A percentile compares a stretch with the other conserved stretches of the same genome.
phyloP scores from a whole-genome alignment of 345 rosid species.

The Limnanthes douglasii region DNA sequence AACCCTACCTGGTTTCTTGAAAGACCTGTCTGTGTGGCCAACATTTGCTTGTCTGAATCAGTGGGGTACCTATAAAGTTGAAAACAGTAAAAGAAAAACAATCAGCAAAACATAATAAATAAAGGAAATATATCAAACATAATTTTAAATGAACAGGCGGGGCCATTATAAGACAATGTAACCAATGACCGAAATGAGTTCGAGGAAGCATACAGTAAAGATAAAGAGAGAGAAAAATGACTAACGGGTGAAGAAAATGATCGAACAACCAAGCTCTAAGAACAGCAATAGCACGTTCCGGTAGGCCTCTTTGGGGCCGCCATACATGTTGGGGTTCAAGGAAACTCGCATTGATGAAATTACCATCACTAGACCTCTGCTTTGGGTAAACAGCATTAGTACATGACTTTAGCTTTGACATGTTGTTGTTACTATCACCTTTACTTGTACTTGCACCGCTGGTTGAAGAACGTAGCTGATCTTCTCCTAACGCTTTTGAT shows the following conservation, averaged over 20 bases:
- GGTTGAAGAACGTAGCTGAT: conserved; percentile 10
- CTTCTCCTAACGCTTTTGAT: conserved; percentile 22
- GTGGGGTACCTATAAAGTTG: conserved; percentile 35
- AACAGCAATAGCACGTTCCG: conserved; percentile 42
- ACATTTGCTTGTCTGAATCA: conserved; percentile 44
- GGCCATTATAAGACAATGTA: not conserved
- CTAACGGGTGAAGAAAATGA: conserved; percentile 73
- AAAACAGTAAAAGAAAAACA: not conserved
- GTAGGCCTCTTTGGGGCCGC: conserved; percentile 62
- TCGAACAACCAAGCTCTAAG: conserved; percentile 59
- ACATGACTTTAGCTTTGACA: conserved; percentile 11
- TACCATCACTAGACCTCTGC: conserved; percentile 16
- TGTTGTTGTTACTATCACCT: conserved; percentile 10
- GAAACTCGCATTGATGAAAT: conserved; percentile 13
- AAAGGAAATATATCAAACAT: not conserved
- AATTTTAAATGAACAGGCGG: not conserved
- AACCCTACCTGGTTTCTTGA: conserved; percentile 40
- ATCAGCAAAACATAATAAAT: not conserved
- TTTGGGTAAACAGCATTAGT: conserved; percentile 6
- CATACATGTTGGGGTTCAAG: conserved; percentile 39
- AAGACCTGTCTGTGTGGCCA: conserved; percentile 46
- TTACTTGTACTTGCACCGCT: conserved; percentile 12
- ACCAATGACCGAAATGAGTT: not conserved
- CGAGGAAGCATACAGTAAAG: not conserved
- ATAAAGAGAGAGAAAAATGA: not conserved